Percentiles rank a stretch among this genome's conserved stretches.
Evolutionary conservation across 208 protist species (phyloP).

Genomic region (Balamuthia mandrillaris): DNA sequence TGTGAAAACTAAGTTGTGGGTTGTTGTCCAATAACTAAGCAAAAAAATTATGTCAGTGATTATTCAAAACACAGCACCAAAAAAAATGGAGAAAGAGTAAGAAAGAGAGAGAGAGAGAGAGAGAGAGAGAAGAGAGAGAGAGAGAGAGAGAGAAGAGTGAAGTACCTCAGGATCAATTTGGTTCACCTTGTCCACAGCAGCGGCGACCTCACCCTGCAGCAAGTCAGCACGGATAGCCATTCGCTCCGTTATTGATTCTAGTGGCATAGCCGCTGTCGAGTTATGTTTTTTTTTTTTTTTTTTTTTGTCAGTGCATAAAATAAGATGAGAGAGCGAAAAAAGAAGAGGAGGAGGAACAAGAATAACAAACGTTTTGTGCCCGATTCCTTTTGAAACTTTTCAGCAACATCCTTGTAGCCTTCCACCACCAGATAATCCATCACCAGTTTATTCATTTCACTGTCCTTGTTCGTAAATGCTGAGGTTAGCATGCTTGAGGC

Average conservation of each 20-base stretch:
- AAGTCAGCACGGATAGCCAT: slow-evolving; percentile 68
- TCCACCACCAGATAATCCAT: slow-evolving; percentile 81
- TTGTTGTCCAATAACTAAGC: slow-evolving; percentile 70
- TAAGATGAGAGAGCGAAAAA: neutral
- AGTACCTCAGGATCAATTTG: slow-evolving; percentile 71
- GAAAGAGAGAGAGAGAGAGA: neutral
- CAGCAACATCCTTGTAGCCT: slow-evolving; percentile 78
- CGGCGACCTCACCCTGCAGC: slow-evolving; percentile 68
- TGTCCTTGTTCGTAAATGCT: too few species aligned
- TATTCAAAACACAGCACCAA: neutral
- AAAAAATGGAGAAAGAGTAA: too few species aligned
- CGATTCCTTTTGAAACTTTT: slow-evolving; percentile 72
- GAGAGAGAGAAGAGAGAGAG: too few species aligned
- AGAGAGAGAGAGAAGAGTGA: too few species aligned
- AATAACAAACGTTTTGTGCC: slow-evolving; percentile 48
- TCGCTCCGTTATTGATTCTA: slow-evolving; percentile 55
- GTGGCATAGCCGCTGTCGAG: slow-evolving; percentile 44
- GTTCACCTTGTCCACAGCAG: slow-evolving; percentile 73
- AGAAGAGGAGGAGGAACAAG: neutral
- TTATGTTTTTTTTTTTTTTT: too few species aligned
- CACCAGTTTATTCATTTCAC: slow-evolving; percentile 68
- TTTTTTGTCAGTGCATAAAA: neutral
- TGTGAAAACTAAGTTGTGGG: slow-evolving; percentile 69
- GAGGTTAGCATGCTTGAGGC: too few species aligned
- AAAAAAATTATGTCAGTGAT: too few species aligned